phyloP scores from a whole-genome alignment of 208 protist species.

The Leishmania aethiopica region DNA sequence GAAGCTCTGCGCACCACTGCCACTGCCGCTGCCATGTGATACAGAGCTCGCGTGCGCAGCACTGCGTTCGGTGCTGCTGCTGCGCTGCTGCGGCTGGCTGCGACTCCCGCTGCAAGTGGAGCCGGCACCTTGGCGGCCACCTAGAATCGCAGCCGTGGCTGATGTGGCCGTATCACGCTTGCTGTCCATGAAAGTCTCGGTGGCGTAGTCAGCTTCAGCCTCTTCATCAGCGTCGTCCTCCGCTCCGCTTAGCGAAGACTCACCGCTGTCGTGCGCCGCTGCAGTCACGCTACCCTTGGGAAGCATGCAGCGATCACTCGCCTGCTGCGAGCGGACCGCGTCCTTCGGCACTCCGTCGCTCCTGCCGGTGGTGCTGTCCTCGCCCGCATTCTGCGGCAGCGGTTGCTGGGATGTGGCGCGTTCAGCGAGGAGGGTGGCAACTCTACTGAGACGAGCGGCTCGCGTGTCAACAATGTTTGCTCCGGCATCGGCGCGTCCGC shows the following conservation, averaged over 20 bases:
- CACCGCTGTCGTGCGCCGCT: conserved; percentile 1
- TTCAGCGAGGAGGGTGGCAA: neutral
- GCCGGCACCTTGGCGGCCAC: neutral
- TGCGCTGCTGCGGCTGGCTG: neutral
- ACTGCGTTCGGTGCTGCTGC: conserved; percentile 10
- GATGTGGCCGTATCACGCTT: neutral
- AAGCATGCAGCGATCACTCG: neutral
- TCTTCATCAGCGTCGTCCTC: neutral
- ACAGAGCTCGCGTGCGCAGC: conserved; percentile 3
- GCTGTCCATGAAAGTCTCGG: neutral
- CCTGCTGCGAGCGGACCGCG: neutral
- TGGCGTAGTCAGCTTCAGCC: neutral
- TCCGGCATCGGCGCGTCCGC: neutral
- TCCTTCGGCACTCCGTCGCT: neutral
- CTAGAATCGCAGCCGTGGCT: neutral
- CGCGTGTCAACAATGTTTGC: neutral
- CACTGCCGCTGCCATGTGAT: conserved; percentile 5
- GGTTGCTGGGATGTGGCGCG: neutral
- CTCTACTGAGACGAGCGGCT: neutral
- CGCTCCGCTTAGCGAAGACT: neutral
- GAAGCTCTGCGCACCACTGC: conserved; percentile 16
- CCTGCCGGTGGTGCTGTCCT: neutral
- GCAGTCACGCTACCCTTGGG: neutral
- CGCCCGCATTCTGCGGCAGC: neutral
- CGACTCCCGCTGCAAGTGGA: neutral